Percentiles rank a stretch among this genome's conserved stretches.
phyloP scores from a whole-genome alignment of 83 land plant genomes.

The Picea abies region DNA sequence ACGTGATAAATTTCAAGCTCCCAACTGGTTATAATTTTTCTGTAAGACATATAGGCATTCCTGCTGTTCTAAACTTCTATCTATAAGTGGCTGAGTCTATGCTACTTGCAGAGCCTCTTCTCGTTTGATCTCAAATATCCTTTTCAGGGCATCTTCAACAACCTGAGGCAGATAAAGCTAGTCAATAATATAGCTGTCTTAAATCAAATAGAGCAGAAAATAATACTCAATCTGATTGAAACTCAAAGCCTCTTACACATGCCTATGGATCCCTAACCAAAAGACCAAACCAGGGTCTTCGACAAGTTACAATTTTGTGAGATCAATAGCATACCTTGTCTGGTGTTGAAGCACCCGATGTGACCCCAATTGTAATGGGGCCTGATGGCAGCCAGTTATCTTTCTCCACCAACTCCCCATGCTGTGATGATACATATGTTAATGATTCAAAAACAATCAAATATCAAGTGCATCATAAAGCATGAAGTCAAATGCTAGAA shows the following conservation, averaged over 20 bases:
- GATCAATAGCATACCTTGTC: constrained; percentile 66
- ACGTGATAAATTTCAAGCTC: neutral
- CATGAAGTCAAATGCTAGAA: neutral
- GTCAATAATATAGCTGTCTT: neutral
- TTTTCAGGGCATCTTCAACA: constrained; percentile 51
- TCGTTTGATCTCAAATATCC: constrained; percentile 50
- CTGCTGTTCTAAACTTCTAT: neutral
- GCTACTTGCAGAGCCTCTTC: constrained; percentile 45
- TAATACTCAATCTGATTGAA: neutral
- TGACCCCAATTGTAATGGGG: constrained; percentile 85
- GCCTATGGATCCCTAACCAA: neutral
- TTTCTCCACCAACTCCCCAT: constrained; percentile 91
- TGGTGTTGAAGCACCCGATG: constrained; percentile 97
- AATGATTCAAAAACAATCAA: constrained; percentile 1
- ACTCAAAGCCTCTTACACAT: neutral
- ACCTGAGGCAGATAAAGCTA: constrained; percentile 27
- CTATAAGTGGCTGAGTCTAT: constrained; percentile 1
- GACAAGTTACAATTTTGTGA: neutral
- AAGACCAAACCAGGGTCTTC: neutral
- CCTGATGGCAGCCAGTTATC: constrained; percentile 89
- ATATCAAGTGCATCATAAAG: neutral
- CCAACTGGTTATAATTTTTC: neutral
- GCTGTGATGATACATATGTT: constrained; percentile 41
- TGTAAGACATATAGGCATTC: neutral
- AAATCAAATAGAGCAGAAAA: neutral